phyloP scores from a whole-genome alignment of 2,329 filamentous ascomycete species.

The Penicillium concentricum region DNA sequence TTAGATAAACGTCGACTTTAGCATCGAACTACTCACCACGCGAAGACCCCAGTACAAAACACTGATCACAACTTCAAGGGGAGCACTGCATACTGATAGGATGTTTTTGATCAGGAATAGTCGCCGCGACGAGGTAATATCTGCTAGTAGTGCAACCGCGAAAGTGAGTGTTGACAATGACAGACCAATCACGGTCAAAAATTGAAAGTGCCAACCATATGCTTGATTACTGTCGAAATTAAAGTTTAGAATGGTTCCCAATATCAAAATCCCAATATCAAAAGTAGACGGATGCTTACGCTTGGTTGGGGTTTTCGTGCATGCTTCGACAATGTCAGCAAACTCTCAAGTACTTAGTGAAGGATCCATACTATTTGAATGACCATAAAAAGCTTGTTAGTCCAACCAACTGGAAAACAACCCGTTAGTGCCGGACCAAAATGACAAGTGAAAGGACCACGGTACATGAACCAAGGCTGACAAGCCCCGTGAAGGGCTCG shows the following conservation, averaged over 20 bases:
- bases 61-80: conserved; percentile 60
- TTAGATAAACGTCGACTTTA: conserved; percentile 1
- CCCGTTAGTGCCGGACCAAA: neutral
- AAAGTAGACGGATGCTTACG: conserved; percentile 26
- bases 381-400: conserved; percentile 45
- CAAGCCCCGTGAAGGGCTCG: conserved; percentile 43
- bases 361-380: conserved; percentile 45
- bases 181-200: conserved; percentile 63
- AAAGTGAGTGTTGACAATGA: conserved; percentile 57
- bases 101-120: conserved; percentile 60
- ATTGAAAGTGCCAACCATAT: conserved; percentile 67
- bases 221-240: conserved; percentile 50
- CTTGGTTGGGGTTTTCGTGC: conserved; percentile 43
- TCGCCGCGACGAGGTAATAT: conserved; percentile 51
- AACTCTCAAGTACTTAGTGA: neutral
- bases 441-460: neutral
- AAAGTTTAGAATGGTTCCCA: neutral
- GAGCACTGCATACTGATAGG: conserved; percentile 57
- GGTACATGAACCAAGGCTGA: conserved; percentile 46
- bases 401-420: conserved; percentile 33
- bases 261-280: neutral
- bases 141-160: conserved; percentile 53
- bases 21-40: conserved; percentile 37
- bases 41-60: conserved; percentile 62
- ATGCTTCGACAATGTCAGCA: conserved; percentile 32